A percentile compares a stretch with the other conserved stretches of the same genome.
Conservation (phyloP, 305 asterid species). For the Fraxinus paxiana region DNA sequence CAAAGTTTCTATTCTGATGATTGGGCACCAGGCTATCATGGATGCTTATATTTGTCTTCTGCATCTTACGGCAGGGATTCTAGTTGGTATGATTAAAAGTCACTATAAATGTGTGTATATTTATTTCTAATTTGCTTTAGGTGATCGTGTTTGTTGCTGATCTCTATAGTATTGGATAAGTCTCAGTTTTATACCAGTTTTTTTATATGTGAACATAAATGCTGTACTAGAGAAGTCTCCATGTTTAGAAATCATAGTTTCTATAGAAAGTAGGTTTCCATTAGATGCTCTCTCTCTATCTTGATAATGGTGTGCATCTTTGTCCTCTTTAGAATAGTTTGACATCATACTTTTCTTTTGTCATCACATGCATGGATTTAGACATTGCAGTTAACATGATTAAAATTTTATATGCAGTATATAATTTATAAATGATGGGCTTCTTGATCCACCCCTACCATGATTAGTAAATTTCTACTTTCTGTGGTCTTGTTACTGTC, state of each 20-base stretch:
- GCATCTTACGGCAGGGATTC: constrained; percentile 95
- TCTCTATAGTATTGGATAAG: neutral
- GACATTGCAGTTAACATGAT: neutral
- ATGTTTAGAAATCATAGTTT: neutral
- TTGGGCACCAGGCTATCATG: constrained; percentile 98
- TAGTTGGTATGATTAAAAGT: constrained; percentile 63
- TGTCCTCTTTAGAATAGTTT: neutral
- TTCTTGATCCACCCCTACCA: neutral
- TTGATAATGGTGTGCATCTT: neutral
- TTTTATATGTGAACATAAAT: neutral
- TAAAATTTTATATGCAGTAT: neutral
- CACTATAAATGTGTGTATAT: neutral
- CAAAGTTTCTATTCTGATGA: constrained; percentile 92
- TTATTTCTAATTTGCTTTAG: neutral
- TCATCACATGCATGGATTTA: neutral
- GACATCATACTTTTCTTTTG: neutral
- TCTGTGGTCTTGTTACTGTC: neutral
- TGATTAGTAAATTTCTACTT: neutral
- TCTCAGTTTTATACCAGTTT: neutral
- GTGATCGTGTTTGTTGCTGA: neutral
- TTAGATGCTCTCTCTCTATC: neutral
- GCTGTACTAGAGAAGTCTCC: neutral
- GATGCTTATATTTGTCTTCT: constrained; percentile 96
- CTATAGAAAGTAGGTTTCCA: neutral
- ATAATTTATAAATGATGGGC: neutral